Percentiles rank a stretch among this genome's conserved stretches.
Conservation (phyloP, 2,329 filamentous ascomycete species). For the Diaporthe citriasiana region DNA sequence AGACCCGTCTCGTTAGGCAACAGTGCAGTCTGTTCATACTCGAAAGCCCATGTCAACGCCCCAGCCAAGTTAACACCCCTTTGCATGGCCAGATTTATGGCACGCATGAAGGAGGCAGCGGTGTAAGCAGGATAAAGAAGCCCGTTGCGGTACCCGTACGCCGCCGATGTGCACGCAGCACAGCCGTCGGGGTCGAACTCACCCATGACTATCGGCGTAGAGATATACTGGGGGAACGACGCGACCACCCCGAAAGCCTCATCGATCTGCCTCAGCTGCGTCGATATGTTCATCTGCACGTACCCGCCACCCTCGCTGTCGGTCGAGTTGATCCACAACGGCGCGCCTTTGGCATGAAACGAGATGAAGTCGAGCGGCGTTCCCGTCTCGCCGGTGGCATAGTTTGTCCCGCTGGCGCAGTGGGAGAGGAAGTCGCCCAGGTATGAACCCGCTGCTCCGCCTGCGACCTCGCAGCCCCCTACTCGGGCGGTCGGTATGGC, state of each 20-base stretch:
- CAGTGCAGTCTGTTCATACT: conserved; percentile 33
- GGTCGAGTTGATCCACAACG: conserved; percentile 28
- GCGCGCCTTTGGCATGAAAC: conserved; percentile 28
- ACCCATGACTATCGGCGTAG: conserved; percentile 34
- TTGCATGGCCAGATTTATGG: background rate
- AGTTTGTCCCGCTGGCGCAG: conserved; percentile 24
- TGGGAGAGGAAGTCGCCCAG: conserved; percentile 28
- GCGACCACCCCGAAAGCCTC: conserved; percentile 25
- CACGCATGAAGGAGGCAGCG: conserved; percentile 30
- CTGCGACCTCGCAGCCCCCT: conserved; percentile 34
- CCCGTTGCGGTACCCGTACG: conserved; percentile 32
- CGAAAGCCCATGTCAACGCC: conserved; percentile 30
- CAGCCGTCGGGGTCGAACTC: conserved; percentile 34
- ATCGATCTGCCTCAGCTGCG: conserved; percentile 29
- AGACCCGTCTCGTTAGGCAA: conserved; percentile 15
- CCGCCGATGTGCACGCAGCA: conserved; percentile 31
- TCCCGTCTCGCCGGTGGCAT: conserved; percentile 22
- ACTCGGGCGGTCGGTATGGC: conserved; percentile 30
- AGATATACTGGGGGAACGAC: conserved; percentile 22
- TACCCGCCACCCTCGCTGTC: background rate
- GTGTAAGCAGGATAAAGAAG: conserved; percentile 30
- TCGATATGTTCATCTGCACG: conserved; percentile 32
- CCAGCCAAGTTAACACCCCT: conserved; percentile 31
- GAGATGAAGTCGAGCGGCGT: conserved; percentile 33
- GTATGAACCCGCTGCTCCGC: conserved; percentile 27